Base-by-base conservation (phyloP, 805 yeast species). In the Spathaspora sp. region DNA sequence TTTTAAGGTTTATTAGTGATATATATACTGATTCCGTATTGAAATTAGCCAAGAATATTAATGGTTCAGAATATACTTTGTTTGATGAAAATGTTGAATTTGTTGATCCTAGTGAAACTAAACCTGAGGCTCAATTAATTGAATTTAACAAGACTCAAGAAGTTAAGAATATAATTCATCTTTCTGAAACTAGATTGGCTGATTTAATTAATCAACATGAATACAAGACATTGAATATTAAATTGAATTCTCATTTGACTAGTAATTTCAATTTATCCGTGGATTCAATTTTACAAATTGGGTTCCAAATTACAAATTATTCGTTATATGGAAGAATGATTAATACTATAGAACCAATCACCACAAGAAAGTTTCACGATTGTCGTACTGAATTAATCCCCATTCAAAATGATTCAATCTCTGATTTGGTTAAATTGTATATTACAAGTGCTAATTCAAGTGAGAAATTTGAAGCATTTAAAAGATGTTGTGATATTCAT, bases 331-430 rank as follows among this genome's bases (percentile, higher is more conserved):
- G 86, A 2, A 75, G 71, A 52, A 59, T 77, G 51, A 73, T 69
- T 17, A 73, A 74, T 57, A 72, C 77, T 2, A 75, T 84, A 47
- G 83, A 82, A 50, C 85, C 85, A 3, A 78, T 81, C 26, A 83
- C 91, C 5, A 87, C 92, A 1, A 73, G 96, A 53, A 75, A 75
- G 53, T 87, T 86, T 65, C 75, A 74, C 54, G 84, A 84, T 62
- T 77, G 91, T 5, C 77, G 96, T 58, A 85, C 91, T 0, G 89
- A 86, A 55, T 76, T 86, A 19, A 73, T 86, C 42, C 81, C 87
- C 20, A 73, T 86, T 42, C 93, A 86, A 60, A 81, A 78, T 57
- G 84, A 80, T 17, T 56, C 66, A 23, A 67, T 80, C 52, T 62
- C 76, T 48, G 68, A 75, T 55, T 69, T 80, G 53, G 86, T 86